These are phyloP conservation scores for Actinidia polygama DNA, from an alignment of 179 eudicot genomes.

Conservation along the genomic window DNA sequence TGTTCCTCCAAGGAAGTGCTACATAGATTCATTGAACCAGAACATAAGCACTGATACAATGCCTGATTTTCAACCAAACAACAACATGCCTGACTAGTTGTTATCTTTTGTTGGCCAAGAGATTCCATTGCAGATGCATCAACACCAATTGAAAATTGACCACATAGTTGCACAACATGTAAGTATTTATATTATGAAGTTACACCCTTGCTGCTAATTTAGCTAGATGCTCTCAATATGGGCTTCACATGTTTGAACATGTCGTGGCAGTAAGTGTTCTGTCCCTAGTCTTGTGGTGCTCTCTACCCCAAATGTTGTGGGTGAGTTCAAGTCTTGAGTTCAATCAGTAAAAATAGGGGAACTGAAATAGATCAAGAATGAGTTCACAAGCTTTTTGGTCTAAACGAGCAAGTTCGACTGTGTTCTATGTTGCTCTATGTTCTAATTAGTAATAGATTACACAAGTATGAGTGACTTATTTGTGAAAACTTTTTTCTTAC, in stretches of 20 bases:
- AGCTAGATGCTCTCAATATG: no score
- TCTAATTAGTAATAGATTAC: neutral
- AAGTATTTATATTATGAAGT: constrained; percentile 12
- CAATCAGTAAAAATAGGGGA: no score
- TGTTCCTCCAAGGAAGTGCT: constrained; percentile 47
- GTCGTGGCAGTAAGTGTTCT: no score
- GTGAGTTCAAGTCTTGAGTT: no score
- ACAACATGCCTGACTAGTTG: neutral
- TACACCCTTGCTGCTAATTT: no score
- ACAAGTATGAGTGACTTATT: neutral
- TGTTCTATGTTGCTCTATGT: neutral
- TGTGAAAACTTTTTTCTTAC: neutral
- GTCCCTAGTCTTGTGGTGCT: no score
- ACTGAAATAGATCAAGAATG: neutral
- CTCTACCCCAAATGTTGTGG: no score
- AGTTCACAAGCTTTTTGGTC: neutral
- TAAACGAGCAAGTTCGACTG: neutral
- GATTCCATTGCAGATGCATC: constrained; percentile 46
- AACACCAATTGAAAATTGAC: constrained; percentile 52
- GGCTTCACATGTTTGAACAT: no score
- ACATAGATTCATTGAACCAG: constrained; percentile 32
- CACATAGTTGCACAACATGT: constrained; percentile 51
- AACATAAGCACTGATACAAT: neutral
- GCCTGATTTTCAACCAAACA: constrained; percentile 8
- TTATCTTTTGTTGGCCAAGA: constrained; percentile 34